phyloP scores from a whole-genome alignment of 2,329 filamentous ascomycete genomes.

The Cladophialophora exuberans region DNA sequence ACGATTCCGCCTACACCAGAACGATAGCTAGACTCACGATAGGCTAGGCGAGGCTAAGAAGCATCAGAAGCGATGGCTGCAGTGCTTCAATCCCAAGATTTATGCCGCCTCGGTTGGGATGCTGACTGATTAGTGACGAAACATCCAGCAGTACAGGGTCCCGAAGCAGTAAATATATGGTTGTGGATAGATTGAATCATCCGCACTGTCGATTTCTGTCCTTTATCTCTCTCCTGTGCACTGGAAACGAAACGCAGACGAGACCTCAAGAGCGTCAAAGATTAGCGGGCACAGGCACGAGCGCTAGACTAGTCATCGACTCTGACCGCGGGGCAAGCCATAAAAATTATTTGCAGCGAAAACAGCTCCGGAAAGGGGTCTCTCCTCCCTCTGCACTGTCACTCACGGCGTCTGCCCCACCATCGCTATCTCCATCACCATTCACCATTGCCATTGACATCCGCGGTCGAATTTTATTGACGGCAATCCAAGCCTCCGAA shows the following conservation, averaged over 20 bases:
- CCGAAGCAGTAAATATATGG: slow-evolving; percentile 1
- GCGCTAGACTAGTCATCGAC: too few species aligned
- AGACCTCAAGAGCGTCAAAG: not conserved
- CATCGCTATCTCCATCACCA: slow-evolving; percentile 1
- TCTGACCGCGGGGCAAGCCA: not conserved
- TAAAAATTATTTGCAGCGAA: not conserved
- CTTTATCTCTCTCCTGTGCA: not conserved
- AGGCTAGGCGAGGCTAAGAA: slow-evolving; percentile 14
- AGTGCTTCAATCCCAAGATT: slow-evolving; percentile 8
- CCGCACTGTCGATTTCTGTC: not conserved
- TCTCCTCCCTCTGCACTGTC: not conserved
- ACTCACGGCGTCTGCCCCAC: not conserved
- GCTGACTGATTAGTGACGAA: slow-evolving; percentile 15
- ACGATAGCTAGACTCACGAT: slow-evolving; percentile 3
- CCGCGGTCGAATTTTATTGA: slow-evolving; percentile 6
- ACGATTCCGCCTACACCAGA: slow-evolving; percentile 18
- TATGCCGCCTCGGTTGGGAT: not conserved
- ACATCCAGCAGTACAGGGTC: not conserved
- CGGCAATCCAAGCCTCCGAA: not conserved
- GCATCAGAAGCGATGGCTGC: slow-evolving; percentile 8
- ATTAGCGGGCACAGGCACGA: not conserved
- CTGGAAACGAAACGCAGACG: not conserved
- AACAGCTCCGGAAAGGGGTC: not conserved
- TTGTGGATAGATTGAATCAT: not conserved
- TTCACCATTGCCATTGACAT: not conserved